Base-by-base conservation (phyloP, 2,329 filamentous ascomycete genomes). In the Phaeosphaeriaceae sp. region DNA sequence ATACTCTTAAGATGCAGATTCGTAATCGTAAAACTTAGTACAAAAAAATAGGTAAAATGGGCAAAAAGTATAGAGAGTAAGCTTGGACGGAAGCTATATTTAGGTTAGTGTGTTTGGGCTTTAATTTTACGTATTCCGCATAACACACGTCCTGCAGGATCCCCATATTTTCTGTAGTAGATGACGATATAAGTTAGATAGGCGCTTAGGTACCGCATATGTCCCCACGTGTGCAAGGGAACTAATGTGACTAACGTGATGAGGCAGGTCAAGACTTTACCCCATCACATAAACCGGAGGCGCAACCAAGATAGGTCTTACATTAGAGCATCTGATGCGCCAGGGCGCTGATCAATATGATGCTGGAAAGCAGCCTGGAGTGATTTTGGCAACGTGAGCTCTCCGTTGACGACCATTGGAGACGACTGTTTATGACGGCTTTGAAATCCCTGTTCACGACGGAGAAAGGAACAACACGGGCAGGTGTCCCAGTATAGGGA, bases 251-350 rank as follows among this genome's bases (percentile, higher is more conserved):
- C 56, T 63, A 63, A 63, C 54, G 51, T 50, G 28, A 62, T 57
- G 13, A 42, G 62, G 60, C 58, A 64, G 61, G 61, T 64, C 59
- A 57, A 52, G 53, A 43, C 47, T 29, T 34, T 12, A 20, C 39
- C 21, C 32, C 44, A 53, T 42, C 51, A 38, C 46, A 38, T 41
- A 37, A 42, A 45, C 40, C 54, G 50, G 53, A 42, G 36, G 9
- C 16, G 40, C 17, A 33, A 18, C 52, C 52, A 42, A 42, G 42
- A 58, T 43, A 39, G 38, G 56, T 23, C 46, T 16, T 43, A 23
- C 47, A 39, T 26, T 43, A 44, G 9, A 51, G 39, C 23, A 38
- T 34, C 54, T 52, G 45, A 58, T 42, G 44, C 44, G 50, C 52
- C 52, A 51, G 35, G 40, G 35, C 52, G 50, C 45, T 54, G n/a